These are phyloP conservation scores for Fusarium pininemorale DNA, from an alignment of 2,329 filamentous ascomycete genomes.

Conservation along the genomic window DNA sequence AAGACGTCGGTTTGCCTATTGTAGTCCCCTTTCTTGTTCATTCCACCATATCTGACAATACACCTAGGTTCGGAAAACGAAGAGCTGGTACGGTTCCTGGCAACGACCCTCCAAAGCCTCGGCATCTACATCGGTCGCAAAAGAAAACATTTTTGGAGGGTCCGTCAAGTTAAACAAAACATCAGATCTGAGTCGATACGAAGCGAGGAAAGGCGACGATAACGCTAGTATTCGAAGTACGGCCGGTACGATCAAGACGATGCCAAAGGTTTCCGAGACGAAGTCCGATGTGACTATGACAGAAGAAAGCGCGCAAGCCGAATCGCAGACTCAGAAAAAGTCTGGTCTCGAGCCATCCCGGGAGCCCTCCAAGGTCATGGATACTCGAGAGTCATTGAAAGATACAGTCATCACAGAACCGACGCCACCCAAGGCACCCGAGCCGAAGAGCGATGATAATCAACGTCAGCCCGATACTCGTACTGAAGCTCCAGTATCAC, in stretches of 20 bases:
- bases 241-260: constrained; percentile 29
- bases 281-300: constrained; percentile 29
- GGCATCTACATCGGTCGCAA: constrained; percentile 68
- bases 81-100: constrained; percentile 73
- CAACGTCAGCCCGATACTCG: constrained; percentile 1
- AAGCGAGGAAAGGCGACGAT: constrained; percentile 52
- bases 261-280: constrained; percentile 41
- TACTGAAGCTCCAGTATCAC: background rate
- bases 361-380: background rate
- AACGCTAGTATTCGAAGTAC: constrained; percentile 44
- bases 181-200: constrained; percentile 62
- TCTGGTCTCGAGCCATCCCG: background rate
- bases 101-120: constrained; percentile 64
- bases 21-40: background rate
- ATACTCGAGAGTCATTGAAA: constrained; percentile 2
- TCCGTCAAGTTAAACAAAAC: constrained; percentile 57
- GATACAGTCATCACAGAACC: background rate
- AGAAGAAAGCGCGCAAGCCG: constrained; percentile 20
- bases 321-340: constrained; percentile 11
- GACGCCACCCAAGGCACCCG: background rate
- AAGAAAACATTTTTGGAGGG: constrained; percentile 68
- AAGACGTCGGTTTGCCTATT: constrained; percentile 21
- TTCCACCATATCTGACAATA: constrained; percentile 2
- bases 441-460: background rate
- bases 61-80: constrained; percentile 59